Percentiles rank a stretch among this genome's conserved stretches.
Conservation (phyloP, 495 filamentous ascomycete genomes). For the Hypoxylon cercidicola region DNA sequence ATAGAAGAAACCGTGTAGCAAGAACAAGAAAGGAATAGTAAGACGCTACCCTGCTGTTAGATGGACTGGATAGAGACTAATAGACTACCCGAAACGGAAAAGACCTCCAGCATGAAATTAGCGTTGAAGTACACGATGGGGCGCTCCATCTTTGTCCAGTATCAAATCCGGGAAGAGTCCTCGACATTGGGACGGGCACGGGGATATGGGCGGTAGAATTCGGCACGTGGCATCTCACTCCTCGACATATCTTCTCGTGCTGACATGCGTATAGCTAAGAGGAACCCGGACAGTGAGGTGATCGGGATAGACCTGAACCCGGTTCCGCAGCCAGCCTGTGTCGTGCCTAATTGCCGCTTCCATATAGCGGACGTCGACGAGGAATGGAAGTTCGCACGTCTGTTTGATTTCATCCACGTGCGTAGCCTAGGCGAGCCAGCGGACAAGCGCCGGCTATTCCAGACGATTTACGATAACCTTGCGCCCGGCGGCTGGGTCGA, state of each 20-base stretch:
- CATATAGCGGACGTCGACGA: constrained; percentile 51
- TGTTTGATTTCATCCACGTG: constrained; percentile 50
- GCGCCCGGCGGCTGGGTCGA: constrained; percentile 67
- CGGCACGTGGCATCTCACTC: constrained; percentile 47
- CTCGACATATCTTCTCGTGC: too few relatives aligned
- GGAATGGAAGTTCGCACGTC: constrained; percentile 44
- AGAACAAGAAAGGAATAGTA: constrained; percentile 43
- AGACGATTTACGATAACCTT: constrained; percentile 50
- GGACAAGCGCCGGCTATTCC: constrained; percentile 54
- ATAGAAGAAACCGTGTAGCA: constrained; percentile 19
- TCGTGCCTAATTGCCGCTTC: constrained; percentile 49
- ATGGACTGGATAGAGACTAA: constrained; percentile 8
- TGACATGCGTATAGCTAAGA: constrained; percentile 21
- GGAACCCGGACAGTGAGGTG: constrained; percentile 39
- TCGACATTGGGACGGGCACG: constrained; percentile 62
- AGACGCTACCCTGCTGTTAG: neutral
- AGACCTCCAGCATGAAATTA: constrained; percentile 76
- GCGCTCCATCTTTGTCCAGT: constrained; percentile 53
- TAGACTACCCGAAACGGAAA: constrained; percentile 14
- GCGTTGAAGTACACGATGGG: constrained; percentile 84
- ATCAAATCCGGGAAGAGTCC: constrained; percentile 42
- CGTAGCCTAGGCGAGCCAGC: constrained; percentile 56
- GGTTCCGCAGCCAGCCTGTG: constrained; percentile 49
- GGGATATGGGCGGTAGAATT: constrained; percentile 63
- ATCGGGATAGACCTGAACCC: constrained; percentile 59